These are phyloP conservation scores for Vitis cinerea DNA, from an alignment of 164 flowering plant species.

Conservation along the genomic window DNA sequence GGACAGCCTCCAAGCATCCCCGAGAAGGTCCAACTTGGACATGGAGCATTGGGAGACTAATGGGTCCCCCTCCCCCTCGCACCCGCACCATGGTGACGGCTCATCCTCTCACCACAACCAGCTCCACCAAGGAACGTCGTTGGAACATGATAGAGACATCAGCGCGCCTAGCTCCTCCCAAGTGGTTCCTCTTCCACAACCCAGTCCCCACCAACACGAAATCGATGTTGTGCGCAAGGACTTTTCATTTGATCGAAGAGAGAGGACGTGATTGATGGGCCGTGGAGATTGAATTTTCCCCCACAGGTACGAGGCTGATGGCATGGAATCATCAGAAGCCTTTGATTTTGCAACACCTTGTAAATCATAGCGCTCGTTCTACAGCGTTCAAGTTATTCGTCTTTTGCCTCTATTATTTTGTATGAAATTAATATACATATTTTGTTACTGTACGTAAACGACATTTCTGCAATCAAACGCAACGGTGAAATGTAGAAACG, in stretches of 20 bases:
- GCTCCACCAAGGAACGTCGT: neutral
- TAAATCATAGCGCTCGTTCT: too few species aligned
- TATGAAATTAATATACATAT: too few species aligned
- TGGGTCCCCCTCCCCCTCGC: conserved; percentile 34
- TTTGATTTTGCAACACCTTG: too few species aligned
- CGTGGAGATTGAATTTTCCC: too few species aligned
- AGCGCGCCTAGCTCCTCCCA: conserved; percentile 14
- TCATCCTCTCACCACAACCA: conserved; percentile 25
- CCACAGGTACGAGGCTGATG: too few species aligned
- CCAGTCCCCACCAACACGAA: conserved; percentile 22
- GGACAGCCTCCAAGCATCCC: conserved; percentile 48
- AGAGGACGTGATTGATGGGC: neutral
- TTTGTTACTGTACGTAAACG: too few species aligned
- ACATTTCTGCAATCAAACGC: too few species aligned
- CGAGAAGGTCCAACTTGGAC: conserved; percentile 33
- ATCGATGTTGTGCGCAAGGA: conserved; percentile 25
- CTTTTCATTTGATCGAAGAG: conserved; percentile 34
- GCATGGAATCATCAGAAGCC: too few species aligned
- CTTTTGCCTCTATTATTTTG: too few species aligned
- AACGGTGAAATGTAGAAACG: too few species aligned
- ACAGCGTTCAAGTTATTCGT: too few species aligned
- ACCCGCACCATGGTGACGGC: conserved; percentile 26
- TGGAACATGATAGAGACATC: conserved; percentile 12
- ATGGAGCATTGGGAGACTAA: conserved; percentile 38
- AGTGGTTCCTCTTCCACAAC: conserved; percentile 4